Evolutionary conservation across 2,329 filamentous ascomycete species (phyloP).

Genomic region (Alternaria ventricosa): DNA sequence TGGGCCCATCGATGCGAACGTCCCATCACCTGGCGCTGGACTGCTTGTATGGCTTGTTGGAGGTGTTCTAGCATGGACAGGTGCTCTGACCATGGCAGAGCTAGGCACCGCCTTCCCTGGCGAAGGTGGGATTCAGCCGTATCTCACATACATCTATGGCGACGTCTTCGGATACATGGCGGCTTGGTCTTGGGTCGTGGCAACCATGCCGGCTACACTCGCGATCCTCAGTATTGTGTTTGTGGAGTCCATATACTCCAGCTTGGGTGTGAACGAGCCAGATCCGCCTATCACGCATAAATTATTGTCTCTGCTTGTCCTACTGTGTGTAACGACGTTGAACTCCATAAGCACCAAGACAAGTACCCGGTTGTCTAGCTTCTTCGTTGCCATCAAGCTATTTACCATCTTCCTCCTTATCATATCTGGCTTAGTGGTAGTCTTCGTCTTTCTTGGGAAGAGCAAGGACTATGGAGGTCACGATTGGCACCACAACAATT

Average conservation of each 20-base stretch:
- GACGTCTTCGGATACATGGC: conserved; percentile 67
- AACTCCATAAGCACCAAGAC: conserved; percentile 56
- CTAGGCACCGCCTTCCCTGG: conserved; percentile 69
- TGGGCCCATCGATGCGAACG: conserved; percentile 67
- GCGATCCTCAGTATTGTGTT: conserved; percentile 71
- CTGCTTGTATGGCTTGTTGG: conserved; percentile 68
- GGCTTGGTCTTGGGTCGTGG: conserved; percentile 70
- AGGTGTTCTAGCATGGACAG: conserved; percentile 68
- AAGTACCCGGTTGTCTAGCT: conserved; percentile 48
- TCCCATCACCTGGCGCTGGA: conserved; percentile 66
- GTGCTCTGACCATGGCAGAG: conserved; percentile 67
- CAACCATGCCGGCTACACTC: conserved; percentile 69
- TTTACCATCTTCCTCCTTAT: conserved; percentile 44
- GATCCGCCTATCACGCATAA: conserved; percentile 53
- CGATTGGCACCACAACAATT: conserved; percentile 43
- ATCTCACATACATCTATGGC: conserved; percentile 66
- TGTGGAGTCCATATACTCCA: conserved; percentile 51
- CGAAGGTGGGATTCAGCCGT: conserved; percentile 70
- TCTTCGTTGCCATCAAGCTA: conserved; percentile 48
- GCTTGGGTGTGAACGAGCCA: conserved; percentile 65
- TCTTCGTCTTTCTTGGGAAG: conserved; percentile 35
- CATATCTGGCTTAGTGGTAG: conserved; percentile 43
- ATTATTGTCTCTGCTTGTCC: conserved; percentile 48
- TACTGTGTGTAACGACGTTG: conserved; percentile 48
- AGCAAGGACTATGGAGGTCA: conserved; percentile 40